phyloP scores from a whole-genome alignment of 2,329 filamentous ascomycete species.

The Penicillium glabrum region DNA sequence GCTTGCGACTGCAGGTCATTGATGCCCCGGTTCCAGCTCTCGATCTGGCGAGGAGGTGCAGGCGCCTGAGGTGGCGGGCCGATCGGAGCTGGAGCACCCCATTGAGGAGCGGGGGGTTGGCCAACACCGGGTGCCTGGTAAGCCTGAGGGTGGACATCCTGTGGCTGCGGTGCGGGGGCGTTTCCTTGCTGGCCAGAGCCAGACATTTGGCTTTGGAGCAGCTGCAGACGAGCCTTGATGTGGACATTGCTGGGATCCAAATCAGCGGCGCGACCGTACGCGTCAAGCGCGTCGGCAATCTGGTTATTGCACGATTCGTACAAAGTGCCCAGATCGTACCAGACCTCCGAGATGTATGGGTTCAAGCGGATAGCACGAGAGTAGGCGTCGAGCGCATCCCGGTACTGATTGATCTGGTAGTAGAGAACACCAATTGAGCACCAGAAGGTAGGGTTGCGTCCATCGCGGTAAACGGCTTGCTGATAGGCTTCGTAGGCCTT shows the following conservation, averaged over 20 bases:
- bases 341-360: constrained; percentile 97
- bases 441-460: constrained; percentile 98
- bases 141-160: constrained; percentile 92
- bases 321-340: constrained; percentile 95
- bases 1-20: constrained; percentile 70
- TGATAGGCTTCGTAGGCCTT: constrained; percentile 99
- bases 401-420: constrained; percentile 99
- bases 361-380: constrained; percentile 94
- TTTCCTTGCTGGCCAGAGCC: constrained; percentile 69
- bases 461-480: constrained; percentile 96
- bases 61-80: constrained; percentile 56
- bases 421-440: constrained; percentile 98
- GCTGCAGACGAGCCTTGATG: constrained; percentile 90
- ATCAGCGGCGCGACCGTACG: constrained; percentile 91
- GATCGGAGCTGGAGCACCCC: constrained; percentile 70
- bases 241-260: constrained; percentile 90
- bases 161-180: constrained; percentile 72
- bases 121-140: constrained; percentile 83
- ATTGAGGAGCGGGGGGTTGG: constrained; percentile 82
- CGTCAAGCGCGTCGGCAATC: constrained; percentile 91
- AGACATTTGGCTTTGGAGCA: constrained; percentile 76
- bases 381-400: constrained; percentile 95
- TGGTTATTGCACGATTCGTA: constrained; percentile 99
- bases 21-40: constrained; percentile 66
- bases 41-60: constrained; percentile 62